Conservation (phyloP, 1,284 basidiomycete species). For the Pseudozyma thailandica region DNA sequence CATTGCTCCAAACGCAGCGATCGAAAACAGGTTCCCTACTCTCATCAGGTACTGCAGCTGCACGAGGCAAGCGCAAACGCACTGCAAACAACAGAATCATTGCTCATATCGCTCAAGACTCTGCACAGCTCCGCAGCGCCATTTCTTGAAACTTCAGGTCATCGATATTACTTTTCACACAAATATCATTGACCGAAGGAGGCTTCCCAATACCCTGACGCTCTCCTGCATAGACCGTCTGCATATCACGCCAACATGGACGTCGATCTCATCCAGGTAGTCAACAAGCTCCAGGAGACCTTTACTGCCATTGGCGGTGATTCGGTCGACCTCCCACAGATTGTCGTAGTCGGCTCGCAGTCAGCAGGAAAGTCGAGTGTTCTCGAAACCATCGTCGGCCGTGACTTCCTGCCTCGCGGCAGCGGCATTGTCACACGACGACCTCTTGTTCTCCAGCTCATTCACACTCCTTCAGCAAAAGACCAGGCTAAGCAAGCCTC, state of each 20-base stretch:
- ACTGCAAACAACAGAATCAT: no score
- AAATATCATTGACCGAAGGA: no score
- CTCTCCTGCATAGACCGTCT: background rate
- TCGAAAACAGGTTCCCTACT: no score
- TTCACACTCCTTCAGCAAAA: conserved; percentile 75
- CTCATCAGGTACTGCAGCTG: no score
- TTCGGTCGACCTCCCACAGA: conserved; percentile 72
- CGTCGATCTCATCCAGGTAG: conserved; percentile 87
- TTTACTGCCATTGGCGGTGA: conserved; percentile 70
- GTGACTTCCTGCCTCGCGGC: conserved; percentile 92
- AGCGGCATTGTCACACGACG: conserved; percentile 94
- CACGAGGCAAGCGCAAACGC: no score
- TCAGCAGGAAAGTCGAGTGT: conserved; percentile 73
- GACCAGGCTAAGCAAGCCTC: conserved; percentile 39
- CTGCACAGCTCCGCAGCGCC: no score
- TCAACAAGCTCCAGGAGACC: conserved; percentile 86
- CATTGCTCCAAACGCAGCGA: no score
- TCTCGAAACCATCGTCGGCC: conserved; percentile 77
- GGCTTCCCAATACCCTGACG: no score
- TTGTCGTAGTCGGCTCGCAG: conserved; percentile 71
- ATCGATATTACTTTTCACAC: no score
- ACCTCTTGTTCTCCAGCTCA: conserved; percentile 92
- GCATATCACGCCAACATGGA: conserved; percentile 49
- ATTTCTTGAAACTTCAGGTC: no score
- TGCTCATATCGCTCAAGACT: no score